A percentile compares a stretch with the other conserved stretches of the same genome.
phyloP scores from a whole-genome alignment of 257 asterid species.

The Capsicum rhomboideum region DNA sequence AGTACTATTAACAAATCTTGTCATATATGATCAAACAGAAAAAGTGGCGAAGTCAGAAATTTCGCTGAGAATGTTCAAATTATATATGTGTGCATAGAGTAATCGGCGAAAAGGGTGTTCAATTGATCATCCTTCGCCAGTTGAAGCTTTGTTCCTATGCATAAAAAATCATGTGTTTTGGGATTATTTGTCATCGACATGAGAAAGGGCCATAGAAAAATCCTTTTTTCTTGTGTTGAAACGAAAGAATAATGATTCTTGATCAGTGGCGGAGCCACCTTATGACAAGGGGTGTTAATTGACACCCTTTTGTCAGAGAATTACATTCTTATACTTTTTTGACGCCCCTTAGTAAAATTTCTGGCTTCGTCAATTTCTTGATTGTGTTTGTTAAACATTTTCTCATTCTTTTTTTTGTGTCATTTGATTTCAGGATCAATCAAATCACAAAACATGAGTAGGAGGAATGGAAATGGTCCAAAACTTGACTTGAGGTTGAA shows the following conservation, averaged over 20 bases:
- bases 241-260: not conserved
- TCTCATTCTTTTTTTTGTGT: not conserved
- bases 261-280: not conserved
- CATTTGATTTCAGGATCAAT: not conserved
- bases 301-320: too few species aligned
- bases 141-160: not conserved
- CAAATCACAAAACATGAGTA: slow-evolving; percentile 19
- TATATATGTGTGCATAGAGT: not conserved
- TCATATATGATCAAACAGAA: not conserved
- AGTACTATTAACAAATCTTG: not conserved
- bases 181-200: not conserved
- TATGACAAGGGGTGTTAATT: too few species aligned
- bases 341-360: too few species aligned
- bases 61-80: not conserved
- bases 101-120: not conserved
- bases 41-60: not conserved
- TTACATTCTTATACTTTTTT: too few species aligned
- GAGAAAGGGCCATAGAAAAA: not conserved
- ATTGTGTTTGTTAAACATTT: not conserved
- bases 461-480: slow-evolving; percentile 28
- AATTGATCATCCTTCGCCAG: not conserved
- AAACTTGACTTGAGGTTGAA: slow-evolving; percentile 41
- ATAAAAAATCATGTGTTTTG: not conserved
- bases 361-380: not conserved
- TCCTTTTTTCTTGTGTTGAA: not conserved